Evolutionary conservation across 495 filamentous ascomycete species (phyloP), one percentile per base, ranked within the genome.

Genomic region (Trichoderma virens): DNA sequence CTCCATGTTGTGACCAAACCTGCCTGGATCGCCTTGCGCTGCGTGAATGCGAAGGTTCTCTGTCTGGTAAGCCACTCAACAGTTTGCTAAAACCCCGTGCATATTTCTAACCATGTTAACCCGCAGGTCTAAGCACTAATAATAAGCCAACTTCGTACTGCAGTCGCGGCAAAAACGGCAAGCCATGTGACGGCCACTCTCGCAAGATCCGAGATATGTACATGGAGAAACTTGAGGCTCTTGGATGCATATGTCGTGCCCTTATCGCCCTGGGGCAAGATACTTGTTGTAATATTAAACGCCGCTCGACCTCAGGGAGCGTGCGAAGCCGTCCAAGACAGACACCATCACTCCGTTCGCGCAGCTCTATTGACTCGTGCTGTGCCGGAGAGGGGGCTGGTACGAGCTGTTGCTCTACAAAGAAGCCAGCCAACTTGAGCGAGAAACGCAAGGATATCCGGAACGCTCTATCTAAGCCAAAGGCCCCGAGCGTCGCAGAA

Each of bases 201-300:
- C 72, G 66, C 35, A 70, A 72, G 23, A 70, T 73, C 9, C 76
- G 69, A 38, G 66, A 70, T 16, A 66, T 61, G 18, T 83, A 81
- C 64, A 72, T 67, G 1, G 69, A 71, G 43, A 81, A 66, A 20
- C 73, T 83, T 8, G 67, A 77, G 59, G 77, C 80, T 23, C 67
- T 83, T 18, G 83, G 83, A 9, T 85, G 82, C 70, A 80, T 84
- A 62, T 85, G 82, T 67, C 76, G 81, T 34, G 77, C 80, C 45
- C 71, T 85, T 3, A 60, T 83, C 39, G 80, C 82, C 32, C 73
- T 83, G 56, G 80, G 80, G 16, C 72, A 81, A 45, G 80, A 84
- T 65, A 75, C 79, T 7, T 85, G 83, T 69, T 85, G 83, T 65
- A 56, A 38, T 16, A 62, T 65, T 30, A 38, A 35, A 23, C 23